Evolutionary conservation across 352 stramenopile species (phyloP), one percentile per base, ranked within the genome.

Genomic region (Aphanomyces stellatus): DNA sequence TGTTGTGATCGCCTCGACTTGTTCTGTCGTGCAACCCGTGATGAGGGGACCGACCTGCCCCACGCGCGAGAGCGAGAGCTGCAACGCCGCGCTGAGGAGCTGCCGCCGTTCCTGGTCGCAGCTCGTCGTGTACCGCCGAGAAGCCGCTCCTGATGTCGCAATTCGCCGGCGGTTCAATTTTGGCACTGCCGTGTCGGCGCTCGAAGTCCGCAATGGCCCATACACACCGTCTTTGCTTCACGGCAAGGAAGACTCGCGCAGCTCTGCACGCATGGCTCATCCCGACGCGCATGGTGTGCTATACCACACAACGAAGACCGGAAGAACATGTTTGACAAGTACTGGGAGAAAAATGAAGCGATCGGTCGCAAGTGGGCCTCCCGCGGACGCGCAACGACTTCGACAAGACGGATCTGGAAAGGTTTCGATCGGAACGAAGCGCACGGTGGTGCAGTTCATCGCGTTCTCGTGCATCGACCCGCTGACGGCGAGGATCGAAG

Each of bases 281-380:
- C 35, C 84, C 84, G 2, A 78, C 72, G 2, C 78, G 87, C 49
- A 80, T 90, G 69, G 77, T 90, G 7, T 77, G 82, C 30, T 91
- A 82, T 55, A n/a, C 82, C 90, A 57, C 88, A 81, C 80, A 91
- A 93, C 65, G 81, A 91, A 67, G 79, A 79, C 61, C 81, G 84
- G 60, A 90, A 92, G 56, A 81, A 88, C 30, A 80, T 90, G 49
- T 92, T 80, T 81, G 83, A 92, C 71, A 78, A 80, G 42, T 78
- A 90, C 71, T 92, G n/a, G n/a, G n/a, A n/a, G n/a, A n/a, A n/a
- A n/a, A n/a, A n/a, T n/a, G n/a, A n/a, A n/a, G n/a, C n/a, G n/a
- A n/a, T n/a, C n/a, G n/a, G n/a, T n/a, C n/a, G n/a, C n/a, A n/a
- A n/a, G n/a, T n/a, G n/a, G n/a, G n/a, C n/a, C n/a, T n/a, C n/a